Percentiles rank a stretch among this genome's conserved stretches.
Evolutionary conservation across 306 rosid genomes (phyloP).

Genomic region (Lupinus albus): DNA sequence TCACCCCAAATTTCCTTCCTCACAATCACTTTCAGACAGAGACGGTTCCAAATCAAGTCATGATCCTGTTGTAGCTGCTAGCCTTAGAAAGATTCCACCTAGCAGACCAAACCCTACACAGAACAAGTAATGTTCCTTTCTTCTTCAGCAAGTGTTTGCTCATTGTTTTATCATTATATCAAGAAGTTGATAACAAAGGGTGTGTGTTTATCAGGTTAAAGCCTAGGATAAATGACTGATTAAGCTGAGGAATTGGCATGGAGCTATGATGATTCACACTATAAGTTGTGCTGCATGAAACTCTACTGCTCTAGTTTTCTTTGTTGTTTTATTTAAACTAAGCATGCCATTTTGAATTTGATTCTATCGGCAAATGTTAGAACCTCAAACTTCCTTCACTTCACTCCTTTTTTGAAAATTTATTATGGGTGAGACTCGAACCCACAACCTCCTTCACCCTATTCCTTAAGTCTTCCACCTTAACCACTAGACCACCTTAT

Average conservation of each 20-base stretch:
- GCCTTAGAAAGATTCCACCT: slow-evolving; percentile 72
- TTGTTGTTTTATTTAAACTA: no score
- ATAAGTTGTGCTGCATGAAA: slow-evolving; percentile 32
- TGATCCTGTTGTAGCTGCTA: slow-evolving; percentile 43
- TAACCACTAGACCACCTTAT: no score
- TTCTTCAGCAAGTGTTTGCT: slow-evolving; percentile 20
- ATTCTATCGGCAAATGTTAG: no score
- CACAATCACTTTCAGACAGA: slow-evolving; percentile 24
- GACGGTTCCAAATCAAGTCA: slow-evolving; percentile 40
- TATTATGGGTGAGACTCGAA: no score
- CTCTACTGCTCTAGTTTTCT: slow-evolving; percentile 30
- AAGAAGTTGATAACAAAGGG: slow-evolving; percentile 33
- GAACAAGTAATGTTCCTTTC: slow-evolving; percentile 61
- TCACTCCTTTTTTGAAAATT: no score
- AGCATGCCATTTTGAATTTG: no score
- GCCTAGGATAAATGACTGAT: slow-evolving; percentile 46
- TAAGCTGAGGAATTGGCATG: slow-evolving; percentile 33
- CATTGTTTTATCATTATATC: slow-evolving; percentile 32
- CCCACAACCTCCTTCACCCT: no score
- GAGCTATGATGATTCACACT: slow-evolving; percentile 38
- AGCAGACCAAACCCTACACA: slow-evolving; percentile 83
- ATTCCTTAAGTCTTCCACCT: no score
- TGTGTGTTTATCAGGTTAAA: slow-evolving; percentile 51
- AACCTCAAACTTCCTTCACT: no score
- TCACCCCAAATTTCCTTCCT: slow-evolving; percentile 46